phyloP scores from a whole-genome alignment of 257 asterid genomes.

The Solanum sparsipilum region DNA sequence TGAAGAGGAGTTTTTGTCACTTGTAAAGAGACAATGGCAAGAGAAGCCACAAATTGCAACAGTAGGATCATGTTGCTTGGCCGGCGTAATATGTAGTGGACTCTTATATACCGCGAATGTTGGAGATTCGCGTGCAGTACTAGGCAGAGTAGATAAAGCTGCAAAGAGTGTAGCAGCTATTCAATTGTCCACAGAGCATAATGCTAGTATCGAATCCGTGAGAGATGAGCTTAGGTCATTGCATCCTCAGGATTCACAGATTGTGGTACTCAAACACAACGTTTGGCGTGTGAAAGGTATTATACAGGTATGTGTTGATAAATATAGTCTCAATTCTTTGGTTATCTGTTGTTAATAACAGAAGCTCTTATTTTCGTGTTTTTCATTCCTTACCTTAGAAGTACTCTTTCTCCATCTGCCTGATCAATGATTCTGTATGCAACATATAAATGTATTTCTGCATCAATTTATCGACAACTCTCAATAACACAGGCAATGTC shows the following conservation, averaged over 20 bases:
- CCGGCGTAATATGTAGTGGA: constrained; percentile 65
- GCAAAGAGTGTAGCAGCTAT: constrained; percentile 46
- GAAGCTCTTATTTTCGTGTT: background rate
- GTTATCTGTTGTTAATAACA: background rate
- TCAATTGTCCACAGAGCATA: constrained; percentile 81
- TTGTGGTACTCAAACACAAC: constrained; percentile 71
- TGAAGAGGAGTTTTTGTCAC: constrained; percentile 69
- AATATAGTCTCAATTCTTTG: background rate
- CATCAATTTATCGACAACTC: background rate
- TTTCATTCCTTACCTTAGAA: background rate
- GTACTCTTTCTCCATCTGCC: background rate
- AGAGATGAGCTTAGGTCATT: constrained; percentile 59
- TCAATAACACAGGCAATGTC: background rate
- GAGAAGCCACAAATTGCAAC: constrained; percentile 73
- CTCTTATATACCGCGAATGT: constrained; percentile 67
- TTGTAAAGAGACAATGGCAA: constrained; percentile 62
- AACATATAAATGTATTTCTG: background rate
- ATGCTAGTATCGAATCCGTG: constrained; percentile 59
- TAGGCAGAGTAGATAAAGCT: constrained; percentile 54
- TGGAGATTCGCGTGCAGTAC: constrained; percentile 85
- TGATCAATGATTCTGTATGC: background rate
- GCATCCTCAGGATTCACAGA: constrained; percentile 78
- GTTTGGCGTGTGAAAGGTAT: constrained; percentile 97
- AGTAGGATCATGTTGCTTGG: constrained; percentile 91
- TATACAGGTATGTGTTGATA: constrained; percentile 56